Base-by-base conservation (phyloP, 2,329 filamentous ascomycete genomes). In the Xylaria polymorpha region DNA sequence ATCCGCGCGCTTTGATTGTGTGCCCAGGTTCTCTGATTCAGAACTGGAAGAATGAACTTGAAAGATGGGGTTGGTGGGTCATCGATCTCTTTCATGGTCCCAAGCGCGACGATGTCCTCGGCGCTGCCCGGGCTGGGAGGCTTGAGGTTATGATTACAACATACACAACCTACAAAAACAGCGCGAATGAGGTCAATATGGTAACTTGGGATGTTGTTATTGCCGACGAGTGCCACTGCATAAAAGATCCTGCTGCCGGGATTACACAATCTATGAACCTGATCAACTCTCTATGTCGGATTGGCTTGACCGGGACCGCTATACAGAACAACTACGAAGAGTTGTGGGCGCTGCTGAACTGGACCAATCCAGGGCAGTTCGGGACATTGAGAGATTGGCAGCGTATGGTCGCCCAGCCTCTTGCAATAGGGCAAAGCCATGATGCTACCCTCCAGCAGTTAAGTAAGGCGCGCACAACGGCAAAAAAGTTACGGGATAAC, bases 281-380 rank as follows among this genome's bases (percentile, higher is more conserved):
- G 70, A 85, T 98, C 74, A 99, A 99, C 74, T 90, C 94, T 0
- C 86, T 98, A 2, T 98, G 96, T 77, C 89, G 96, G 41, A 94
- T 99, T 69, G 96, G 96, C 0, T 85, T 99, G 9, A 98, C 94
- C 0, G 96, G 96, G 1, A 99, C 96, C 0, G 95, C 95, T 0
- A 98, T 99, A 53, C 96, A 99, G 78, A 99, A 99, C 80, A 96
- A 93, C 73, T 99, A 99, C 78, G 94, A 98, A 77, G 96, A 99
- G 79, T 86, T 99, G 0, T 99, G 95, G 95, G 97, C 94, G 0
- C 84, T 99, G 0, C 84, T 99, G 2, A 97, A 99, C 78, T 99
- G 96, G 96, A 94, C 94, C 0, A 96, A 97, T 74, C 96, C 96
- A 0, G 95, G 94, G 0, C 81, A 86, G 56, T 87, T 90, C 64